phyloP scores from a whole-genome alignment of 768 basidiomycete species.

The Leccinum imitatum region DNA sequence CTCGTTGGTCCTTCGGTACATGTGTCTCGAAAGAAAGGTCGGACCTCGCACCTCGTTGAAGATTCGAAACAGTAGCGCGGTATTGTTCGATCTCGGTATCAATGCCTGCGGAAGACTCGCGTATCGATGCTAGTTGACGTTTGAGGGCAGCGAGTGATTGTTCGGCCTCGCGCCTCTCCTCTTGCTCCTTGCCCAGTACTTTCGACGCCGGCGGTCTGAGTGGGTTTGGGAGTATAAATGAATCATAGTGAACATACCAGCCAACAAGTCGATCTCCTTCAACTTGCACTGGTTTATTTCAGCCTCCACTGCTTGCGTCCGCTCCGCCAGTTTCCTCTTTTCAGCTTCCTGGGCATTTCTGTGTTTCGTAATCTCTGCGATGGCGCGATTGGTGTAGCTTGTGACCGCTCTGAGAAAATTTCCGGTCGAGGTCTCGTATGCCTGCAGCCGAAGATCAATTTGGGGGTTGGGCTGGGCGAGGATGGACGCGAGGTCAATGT shows the following conservation, averaged over 20 bases:
- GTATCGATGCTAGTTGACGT: conserved; percentile 62
- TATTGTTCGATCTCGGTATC: conserved; percentile 76
- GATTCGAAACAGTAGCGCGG: conserved; percentile 56
- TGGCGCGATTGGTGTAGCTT: conserved; percentile 70
- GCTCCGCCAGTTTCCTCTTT: conserved; percentile 63
- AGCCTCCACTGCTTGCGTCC: conserved; percentile 56
- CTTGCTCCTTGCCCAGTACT: conserved; percentile 70
- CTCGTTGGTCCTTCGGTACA: not conserved
- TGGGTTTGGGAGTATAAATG: not conserved
- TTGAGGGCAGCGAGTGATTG: conserved; percentile 57
- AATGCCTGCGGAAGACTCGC: conserved; percentile 56
- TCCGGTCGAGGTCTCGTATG: conserved; percentile 63
- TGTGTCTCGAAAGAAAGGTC: not conserved
- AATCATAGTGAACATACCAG: conserved; percentile 47
- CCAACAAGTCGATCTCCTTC: conserved; percentile 75
- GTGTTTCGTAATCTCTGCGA: conserved; percentile 65
- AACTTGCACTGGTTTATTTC: conserved; percentile 77
- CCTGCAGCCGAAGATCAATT: conserved; percentile 61
- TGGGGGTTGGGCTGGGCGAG: conserved; percentile 55
- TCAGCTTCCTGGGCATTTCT: conserved; percentile 59
- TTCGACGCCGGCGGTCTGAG: not conserved
- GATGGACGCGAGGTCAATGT: conserved; percentile 60
- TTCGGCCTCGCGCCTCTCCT: conserved; percentile 72
- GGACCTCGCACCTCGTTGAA: conserved; percentile 55
- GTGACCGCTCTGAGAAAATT: conserved; percentile 74